These are phyloP conservation scores for Aspergillus ibericus DNA, from an alignment of 2,329 filamentous ascomycete genomes.

Conservation along the genomic window DNA sequence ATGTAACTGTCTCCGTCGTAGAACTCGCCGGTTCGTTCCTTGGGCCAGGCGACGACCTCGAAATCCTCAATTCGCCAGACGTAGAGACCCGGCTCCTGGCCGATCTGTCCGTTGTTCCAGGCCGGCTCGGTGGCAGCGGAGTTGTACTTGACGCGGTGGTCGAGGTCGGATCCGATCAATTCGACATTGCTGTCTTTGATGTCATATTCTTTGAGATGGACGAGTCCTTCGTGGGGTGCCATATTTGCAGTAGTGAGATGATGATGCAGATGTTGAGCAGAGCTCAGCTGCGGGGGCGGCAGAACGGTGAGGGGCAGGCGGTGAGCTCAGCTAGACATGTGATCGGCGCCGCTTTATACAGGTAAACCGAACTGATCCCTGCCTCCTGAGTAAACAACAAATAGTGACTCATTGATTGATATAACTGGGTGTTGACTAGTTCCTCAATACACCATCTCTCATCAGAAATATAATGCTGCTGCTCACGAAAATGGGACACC, in stretches of 20 bases:
- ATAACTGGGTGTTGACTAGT: not conserved
- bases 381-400: not conserved
- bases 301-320: not conserved
- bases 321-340: not conserved
- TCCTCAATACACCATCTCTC: no score
- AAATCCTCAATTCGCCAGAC: conserved; percentile 70
- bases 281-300: not conserved
- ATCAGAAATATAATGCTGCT: not conserved
- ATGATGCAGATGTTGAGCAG: no score
- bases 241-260: conserved; percentile 39
- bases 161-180: conserved; percentile 63
- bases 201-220: conserved; percentile 65
- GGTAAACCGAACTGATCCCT: not conserved
- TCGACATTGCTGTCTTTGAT: conserved; percentile 69
- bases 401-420: not conserved
- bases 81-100: conserved; percentile 54
- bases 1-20: conserved; percentile 70
- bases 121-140: conserved; percentile 66
- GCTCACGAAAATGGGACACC: no score
- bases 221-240: conserved; percentile 62
- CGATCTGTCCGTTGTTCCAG: conserved; percentile 62
- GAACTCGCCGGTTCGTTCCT: conserved; percentile 59
- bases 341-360: not conserved
- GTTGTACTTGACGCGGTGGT: conserved; percentile 67
- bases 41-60: conserved; percentile 62